These are phyloP conservation scores for Mycotypha africana DNA, from an alignment of 371 early-diverging fungal species.

Conservation along the genomic window DNA sequence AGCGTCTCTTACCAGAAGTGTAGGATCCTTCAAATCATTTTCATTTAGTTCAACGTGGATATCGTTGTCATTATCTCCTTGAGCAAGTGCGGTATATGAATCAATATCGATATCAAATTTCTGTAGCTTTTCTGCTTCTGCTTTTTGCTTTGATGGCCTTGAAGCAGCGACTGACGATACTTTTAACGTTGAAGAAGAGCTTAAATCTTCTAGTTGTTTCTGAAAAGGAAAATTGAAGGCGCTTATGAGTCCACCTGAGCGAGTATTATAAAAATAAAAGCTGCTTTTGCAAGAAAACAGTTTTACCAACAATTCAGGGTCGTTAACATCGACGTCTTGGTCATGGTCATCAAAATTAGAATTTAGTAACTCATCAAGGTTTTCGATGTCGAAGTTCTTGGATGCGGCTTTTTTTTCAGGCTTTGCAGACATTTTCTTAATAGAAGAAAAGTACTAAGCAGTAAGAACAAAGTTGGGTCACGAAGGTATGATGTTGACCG, in stretches of 20 bases:
- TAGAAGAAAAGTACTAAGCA: too few relatives aligned
- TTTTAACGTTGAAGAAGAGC: conserved; percentile 13
- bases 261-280: neutral
- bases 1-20: conserved; percentile 30
- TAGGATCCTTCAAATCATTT: conserved; percentile 33
- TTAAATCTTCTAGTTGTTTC: conserved; percentile 36
- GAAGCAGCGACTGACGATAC: too few relatives aligned
- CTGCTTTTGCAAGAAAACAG: neutral
- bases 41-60: conserved; percentile 36
- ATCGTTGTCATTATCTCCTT: conserved; percentile 28
- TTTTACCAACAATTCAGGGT: conserved; percentile 46
- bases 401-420: too few relatives aligned
- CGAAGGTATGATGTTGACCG: too few relatives aligned
- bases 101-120: conserved; percentile 30
- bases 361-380: too few relatives aligned
- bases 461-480: too few relatives aligned
- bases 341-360: neutral
- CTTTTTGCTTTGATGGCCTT: neutral
- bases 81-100: conserved; percentile 29
- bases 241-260: too few relatives aligned
- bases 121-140: conserved; percentile 2
- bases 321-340: conserved; percentile 15
- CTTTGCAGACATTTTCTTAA: neutral
- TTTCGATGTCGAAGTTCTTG: too few relatives aligned
- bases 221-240: conserved; percentile 2